Evolutionary conservation across 164 flowering plant genomes (phyloP), one percentile per base, ranked within the genome.

Genomic region (Piper longum): DNA sequence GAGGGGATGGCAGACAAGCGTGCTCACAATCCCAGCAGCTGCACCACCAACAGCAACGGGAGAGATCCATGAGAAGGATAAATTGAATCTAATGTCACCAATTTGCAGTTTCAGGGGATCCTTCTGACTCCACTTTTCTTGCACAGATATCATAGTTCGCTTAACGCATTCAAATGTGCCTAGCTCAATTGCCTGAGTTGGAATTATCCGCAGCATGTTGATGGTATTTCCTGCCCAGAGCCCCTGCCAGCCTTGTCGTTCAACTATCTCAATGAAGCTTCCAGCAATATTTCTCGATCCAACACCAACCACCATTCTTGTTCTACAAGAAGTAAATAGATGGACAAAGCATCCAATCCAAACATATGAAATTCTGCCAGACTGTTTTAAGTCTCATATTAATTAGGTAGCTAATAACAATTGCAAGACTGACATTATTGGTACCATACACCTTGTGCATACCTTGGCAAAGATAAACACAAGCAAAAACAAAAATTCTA

Each of bases 31-130:
- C 40, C 99, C 99, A 66, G 99, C 97, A 65, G 96, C 86, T 19
- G 99, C 99, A 77, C 99, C 99, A 36, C 91, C 99, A 66, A 88
- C 91, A 45, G 95, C 97, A 75, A 82, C 78, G 0, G 97, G 99
- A 68, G 97, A 93, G 66, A 93, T 64, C 97, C 99, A 93, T 2
- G 89, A 77, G 54, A 88, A 75, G 51, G 91, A 76, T 11, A 87
- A 70, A 63, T 69, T 78, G 54, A 93, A 62, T 65, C 70, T 78
- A 60, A 84, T 26, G 61, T 42, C 63, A 56, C 89, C 96, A 54
- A 87, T 76, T 63, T 85, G 83, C 72, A 88, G n/a, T 62, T 77
- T 81, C 3, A 85, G 89, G 66, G 73, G 41, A 56, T 77, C 89
- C 26, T 41, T 52, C 57, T 78, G 65, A 4, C 71, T 82, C 80